A percentile compares a stretch with the other conserved stretches of the same genome.
phyloP scores from a whole-genome alignment of 441 rosid species.

The Populus hybrid region DNA sequence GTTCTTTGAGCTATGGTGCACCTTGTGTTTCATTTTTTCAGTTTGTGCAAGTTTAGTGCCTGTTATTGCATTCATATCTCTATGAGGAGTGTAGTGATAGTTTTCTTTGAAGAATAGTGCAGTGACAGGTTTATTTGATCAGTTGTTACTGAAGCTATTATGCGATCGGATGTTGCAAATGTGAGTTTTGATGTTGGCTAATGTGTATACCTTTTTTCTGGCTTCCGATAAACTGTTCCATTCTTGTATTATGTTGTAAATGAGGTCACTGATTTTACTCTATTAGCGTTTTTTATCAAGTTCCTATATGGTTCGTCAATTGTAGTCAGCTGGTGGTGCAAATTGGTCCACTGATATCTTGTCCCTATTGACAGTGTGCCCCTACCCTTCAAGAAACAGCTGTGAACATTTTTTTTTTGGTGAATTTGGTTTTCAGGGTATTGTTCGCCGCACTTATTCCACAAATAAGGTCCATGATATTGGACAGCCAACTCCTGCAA shows the following conservation, averaged over 20 bases:
- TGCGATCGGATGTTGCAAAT: background rate
- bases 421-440: slow-evolving; percentile 41
- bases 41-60: background rate
- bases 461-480: slow-evolving; percentile 46
- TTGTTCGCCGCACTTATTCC: slow-evolving; percentile 45
- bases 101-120: background rate
- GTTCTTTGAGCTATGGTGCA: background rate
- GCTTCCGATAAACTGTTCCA: too few relatives aligned
- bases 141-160: background rate
- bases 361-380: background rate
- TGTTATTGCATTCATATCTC: background rate
- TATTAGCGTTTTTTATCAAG: background rate
- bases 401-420: slow-evolving; percentile 2
- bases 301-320: background rate
- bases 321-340: background rate
- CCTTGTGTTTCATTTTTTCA: background rate
- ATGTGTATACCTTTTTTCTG: background rate
- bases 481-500: slow-evolving; percentile 84
- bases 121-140: background rate
- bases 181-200: background rate
- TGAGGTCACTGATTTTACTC: background rate
- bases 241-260: background rate
- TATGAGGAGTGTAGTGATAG: background rate
- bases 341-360: background rate
- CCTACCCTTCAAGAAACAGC: background rate